Percentiles rank a stretch among this genome's conserved stretches.
Evolutionary conservation across 2,329 filamentous ascomycete species (phyloP).

Genomic region (Aspergillus phoenicis): DNA sequence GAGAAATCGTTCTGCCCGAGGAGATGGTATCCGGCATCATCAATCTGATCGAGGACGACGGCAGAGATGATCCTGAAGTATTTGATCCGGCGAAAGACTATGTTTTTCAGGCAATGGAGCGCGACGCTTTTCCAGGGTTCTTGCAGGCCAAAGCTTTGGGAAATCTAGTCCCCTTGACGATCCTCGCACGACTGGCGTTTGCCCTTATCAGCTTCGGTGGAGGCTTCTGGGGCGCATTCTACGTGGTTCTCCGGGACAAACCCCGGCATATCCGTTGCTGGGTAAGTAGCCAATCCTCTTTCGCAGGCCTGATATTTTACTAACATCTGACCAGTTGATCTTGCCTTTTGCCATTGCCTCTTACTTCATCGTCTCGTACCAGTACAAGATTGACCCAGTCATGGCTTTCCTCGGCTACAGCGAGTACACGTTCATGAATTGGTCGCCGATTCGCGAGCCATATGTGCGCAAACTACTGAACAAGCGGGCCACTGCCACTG

Average conservation of each 20-base stretch:
- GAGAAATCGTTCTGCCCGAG: constrained; percentile 91
- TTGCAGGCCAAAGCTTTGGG: constrained; percentile 91
- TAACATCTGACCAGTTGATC: constrained; percentile 60
- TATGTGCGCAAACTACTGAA: constrained; percentile 85
- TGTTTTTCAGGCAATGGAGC: constrained; percentile 99
- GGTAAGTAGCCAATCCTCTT: constrained; percentile 60
- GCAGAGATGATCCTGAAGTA: constrained; percentile 92
- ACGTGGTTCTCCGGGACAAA: constrained; percentile 87
- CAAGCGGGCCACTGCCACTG: constrained; percentile 79
- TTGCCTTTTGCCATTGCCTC: constrained; percentile 89
- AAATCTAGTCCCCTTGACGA: constrained; percentile 88
- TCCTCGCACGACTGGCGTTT: constrained; percentile 81
- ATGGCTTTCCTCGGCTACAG: constrained; percentile 87
- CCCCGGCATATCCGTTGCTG: constrained; percentile 75
- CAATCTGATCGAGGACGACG: constrained; percentile 82
- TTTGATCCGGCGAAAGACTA: constrained; percentile 99
- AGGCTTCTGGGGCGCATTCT: constrained; percentile 90
- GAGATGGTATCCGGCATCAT: constrained; percentile 85
- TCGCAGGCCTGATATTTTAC: constrained; percentile 16
- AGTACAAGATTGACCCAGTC: constrained; percentile 92
- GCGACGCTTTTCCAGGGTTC: constrained; percentile 98
- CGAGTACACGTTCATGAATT: constrained; percentile 95
- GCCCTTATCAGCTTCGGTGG: constrained; percentile 86
- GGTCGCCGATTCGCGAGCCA: constrained; percentile 82
- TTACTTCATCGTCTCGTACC: constrained; percentile 86